These are phyloP conservation scores for Chaetomium tenue DNA, from an alignment of 495 filamentous ascomycete species.

Conservation along the genomic window DNA sequence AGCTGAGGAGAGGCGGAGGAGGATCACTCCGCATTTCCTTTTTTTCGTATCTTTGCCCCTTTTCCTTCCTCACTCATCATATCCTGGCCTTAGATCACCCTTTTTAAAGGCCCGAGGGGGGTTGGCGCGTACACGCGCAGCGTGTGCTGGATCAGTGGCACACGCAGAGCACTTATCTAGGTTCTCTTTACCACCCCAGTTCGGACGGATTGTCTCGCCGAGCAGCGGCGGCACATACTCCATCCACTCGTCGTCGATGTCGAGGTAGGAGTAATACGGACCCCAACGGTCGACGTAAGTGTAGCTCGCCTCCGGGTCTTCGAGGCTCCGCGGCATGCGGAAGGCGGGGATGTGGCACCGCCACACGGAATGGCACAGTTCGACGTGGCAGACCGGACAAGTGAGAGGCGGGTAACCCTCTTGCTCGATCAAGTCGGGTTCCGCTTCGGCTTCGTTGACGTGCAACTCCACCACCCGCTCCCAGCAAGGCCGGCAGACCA, in stretches of 20 bases:
- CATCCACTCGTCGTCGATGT: background rate
- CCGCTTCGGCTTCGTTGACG: background rate
- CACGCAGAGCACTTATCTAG: background rate
- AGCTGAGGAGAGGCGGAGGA: no score
- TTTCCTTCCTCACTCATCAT: no score
- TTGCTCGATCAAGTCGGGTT: background rate
- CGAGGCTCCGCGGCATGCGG: background rate
- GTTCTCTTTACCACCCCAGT: no score
- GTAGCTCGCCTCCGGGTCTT: background rate
- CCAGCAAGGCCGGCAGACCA: conserved; percentile 12
- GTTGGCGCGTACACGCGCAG: no score
- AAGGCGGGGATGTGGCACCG: background rate
- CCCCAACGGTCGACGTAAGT: background rate
- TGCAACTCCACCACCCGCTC: background rate
- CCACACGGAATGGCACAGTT: background rate
- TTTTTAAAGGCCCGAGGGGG: no score
- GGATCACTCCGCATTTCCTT: no score
- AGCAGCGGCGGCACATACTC: background rate
- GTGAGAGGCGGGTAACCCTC: background rate
- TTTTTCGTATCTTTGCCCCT: no score
- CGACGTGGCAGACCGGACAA: background rate
- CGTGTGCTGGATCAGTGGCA: no score
- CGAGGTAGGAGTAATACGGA: background rate
- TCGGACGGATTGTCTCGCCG: no score
- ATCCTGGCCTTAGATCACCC: no score